Evolutionary conservation across 805 yeast species (phyloP).

Genomic region (Saturnispora silvae): DNA sequence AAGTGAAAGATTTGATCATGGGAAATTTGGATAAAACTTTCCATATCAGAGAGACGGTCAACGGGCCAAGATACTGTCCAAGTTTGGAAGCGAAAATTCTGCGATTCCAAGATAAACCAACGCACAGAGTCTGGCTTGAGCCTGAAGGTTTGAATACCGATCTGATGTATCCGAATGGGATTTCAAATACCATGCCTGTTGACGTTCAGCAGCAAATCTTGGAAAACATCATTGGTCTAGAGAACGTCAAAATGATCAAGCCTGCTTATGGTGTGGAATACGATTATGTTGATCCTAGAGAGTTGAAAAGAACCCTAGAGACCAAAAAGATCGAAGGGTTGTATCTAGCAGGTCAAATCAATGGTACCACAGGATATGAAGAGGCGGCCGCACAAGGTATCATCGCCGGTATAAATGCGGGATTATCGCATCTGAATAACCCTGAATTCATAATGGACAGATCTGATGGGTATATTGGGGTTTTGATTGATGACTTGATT

Average conservation of each 20-base stretch:
- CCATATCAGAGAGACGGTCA: conserved; percentile 87
- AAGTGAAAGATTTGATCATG: conserved; percentile 58
- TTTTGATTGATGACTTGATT: conserved; percentile 83
- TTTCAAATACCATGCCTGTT: conserved; percentile 91
- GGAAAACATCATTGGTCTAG: conserved; percentile 76
- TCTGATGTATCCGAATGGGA: conserved; percentile 92
- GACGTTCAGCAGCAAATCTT: conserved; percentile 76
- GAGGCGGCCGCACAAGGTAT: conserved; percentile 98
- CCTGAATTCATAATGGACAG: conserved; percentile 45
- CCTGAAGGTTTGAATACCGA: conserved; percentile 89
- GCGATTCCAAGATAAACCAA: conserved; percentile 62
- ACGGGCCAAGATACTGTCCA: conserved; percentile 97
- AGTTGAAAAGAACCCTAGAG: conserved; percentile 64
- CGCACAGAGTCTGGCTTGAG: conserved; percentile 88
- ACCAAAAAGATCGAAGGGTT: conserved; percentile 72
- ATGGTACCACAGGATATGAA: conserved; percentile 98
- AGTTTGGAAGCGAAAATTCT: conserved; percentile 85
- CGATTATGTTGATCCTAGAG: conserved; percentile 92
- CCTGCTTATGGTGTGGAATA: conserved; percentile 99
- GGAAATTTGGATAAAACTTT: conserved; percentile 70
- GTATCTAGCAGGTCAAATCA: conserved; percentile 91
- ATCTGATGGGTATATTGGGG: conserved; percentile 85
- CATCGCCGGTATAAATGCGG: conserved; percentile 93
- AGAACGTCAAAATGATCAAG: conserved; percentile 76
- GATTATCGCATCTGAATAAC: conserved; percentile 35